Conservation (phyloP, 306 rosid species). For the Ammopiptanthus mongolicus region DNA sequence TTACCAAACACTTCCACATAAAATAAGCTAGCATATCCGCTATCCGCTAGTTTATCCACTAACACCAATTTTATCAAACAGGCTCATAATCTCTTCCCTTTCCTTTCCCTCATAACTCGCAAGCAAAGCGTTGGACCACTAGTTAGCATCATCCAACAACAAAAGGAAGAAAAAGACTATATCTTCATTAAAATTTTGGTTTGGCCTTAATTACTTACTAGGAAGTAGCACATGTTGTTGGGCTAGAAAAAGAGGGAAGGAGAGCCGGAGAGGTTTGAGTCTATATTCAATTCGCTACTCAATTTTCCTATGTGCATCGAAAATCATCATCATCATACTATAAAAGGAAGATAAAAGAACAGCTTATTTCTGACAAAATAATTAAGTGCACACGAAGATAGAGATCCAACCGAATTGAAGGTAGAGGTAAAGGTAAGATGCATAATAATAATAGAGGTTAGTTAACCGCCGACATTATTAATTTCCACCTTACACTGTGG, state of each 20-base stretch:
- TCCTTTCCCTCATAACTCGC: too few species aligned
- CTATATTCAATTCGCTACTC: neutral
- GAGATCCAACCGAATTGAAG: neutral
- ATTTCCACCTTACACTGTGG: neutral
- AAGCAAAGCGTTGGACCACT: too few species aligned
- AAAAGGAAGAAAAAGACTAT: neutral
- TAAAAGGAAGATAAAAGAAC: neutral
- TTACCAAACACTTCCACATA: too few species aligned
- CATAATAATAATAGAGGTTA: slow-evolving; percentile 10
- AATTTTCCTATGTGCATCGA: neutral
- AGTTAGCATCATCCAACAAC: too few species aligned
- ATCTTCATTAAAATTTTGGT: neutral
- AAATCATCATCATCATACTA: neutral
- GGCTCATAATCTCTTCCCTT: too few species aligned
- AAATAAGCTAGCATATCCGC: too few species aligned
- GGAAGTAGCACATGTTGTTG: neutral
- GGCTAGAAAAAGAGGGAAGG: neutral
- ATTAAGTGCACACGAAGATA: neutral
- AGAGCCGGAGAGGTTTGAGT: neutral
- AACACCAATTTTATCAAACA: too few species aligned
- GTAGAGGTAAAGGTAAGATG: neutral
- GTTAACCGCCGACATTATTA: slow-evolving; percentile 17
- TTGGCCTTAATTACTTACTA: neutral
- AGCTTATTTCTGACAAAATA: too few species aligned
- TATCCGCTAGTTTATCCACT: too few species aligned